Conservation (phyloP, 1,284 basidiomycete genomes). For the Microbotryum scabiosae region DNA sequence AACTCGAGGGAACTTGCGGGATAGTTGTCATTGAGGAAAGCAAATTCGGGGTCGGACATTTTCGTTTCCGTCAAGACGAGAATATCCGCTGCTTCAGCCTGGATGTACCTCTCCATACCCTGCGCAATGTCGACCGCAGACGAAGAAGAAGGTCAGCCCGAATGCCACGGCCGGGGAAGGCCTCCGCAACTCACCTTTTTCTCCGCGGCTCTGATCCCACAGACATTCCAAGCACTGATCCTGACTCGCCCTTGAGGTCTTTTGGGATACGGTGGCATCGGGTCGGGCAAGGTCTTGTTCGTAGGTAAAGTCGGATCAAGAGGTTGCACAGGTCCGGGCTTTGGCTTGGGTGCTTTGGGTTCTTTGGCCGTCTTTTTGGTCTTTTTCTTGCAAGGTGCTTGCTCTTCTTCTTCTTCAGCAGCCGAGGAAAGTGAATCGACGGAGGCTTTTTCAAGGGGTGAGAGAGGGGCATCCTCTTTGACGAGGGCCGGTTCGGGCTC, state of each 20-base stretch:
- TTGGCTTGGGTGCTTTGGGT: no score
- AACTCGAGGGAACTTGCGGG: constrained; percentile 10
- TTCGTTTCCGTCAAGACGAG: constrained; percentile 75
- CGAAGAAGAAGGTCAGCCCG: neutral
- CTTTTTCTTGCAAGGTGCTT: constrained; percentile 20
- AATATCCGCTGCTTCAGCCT: constrained; percentile 73
- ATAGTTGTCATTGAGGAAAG: constrained; percentile 26
- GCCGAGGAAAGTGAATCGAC: no score
- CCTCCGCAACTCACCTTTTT: constrained; percentile 28
- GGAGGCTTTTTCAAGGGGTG: no score
- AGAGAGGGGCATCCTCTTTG: neutral
- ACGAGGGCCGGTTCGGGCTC: neutral
- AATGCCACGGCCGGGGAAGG: neutral
- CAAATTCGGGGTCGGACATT: constrained; percentile 40
- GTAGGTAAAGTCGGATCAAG: constrained; percentile 30
- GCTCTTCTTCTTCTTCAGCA: neutral
- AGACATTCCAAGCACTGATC: constrained; percentile 32
- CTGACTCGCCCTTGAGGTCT: constrained; percentile 15
- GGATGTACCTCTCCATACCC: constrained; percentile 70
- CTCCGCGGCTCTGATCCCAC: constrained; percentile 30
- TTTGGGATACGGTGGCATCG: constrained; percentile 15
- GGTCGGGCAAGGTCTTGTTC: constrained; percentile 32
- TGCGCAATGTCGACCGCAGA: constrained; percentile 34
- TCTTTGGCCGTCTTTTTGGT: constrained; percentile 6
- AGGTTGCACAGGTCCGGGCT: constrained; percentile 29